These are phyloP conservation scores for Diphasiastrum complanatum DNA, from an alignment of 83 land plant species.

Conservation along the genomic window DNA sequence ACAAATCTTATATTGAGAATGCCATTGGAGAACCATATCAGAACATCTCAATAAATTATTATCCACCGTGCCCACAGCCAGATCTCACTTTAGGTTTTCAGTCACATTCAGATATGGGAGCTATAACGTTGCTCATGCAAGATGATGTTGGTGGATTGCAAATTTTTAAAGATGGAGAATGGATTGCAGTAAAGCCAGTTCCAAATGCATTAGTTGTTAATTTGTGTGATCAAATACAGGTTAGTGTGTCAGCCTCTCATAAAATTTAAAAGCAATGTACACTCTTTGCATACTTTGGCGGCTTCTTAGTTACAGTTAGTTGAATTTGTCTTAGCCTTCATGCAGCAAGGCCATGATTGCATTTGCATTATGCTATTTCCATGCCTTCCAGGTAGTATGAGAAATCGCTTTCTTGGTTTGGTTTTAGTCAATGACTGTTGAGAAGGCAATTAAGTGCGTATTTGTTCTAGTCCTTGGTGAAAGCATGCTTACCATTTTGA, in stretches of 20 bases:
- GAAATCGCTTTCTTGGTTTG: too few relatives aligned
- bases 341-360: too few relatives aligned
- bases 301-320: neutral
- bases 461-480: too few relatives aligned
- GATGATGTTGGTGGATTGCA: constrained; percentile 80
- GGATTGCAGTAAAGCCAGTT: constrained; percentile 62
- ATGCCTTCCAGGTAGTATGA: too few relatives aligned
- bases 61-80: constrained; percentile 95
- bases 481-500: too few relatives aligned
- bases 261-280: neutral
- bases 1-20: constrained; percentile 44
- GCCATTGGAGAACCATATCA: constrained; percentile 78
- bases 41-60: constrained; percentile 81
- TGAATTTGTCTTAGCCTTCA: neutral
- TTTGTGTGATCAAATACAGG: constrained; percentile 80
- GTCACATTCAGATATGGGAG: constrained; percentile 92
- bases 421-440: too few relatives aligned
- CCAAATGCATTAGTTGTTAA: constrained; percentile 65
- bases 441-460: too few relatives aligned
- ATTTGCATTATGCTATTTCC: neutral
- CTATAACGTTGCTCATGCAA: constrained; percentile 68
- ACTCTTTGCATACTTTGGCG: neutral
- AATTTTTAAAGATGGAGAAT: constrained; percentile 53
- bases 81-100: constrained; percentile 84
- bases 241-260: constrained; percentile 16